Conservation (phyloP, 768 basidiomycete species). For the Xerocomellus amylosporus region DNA sequence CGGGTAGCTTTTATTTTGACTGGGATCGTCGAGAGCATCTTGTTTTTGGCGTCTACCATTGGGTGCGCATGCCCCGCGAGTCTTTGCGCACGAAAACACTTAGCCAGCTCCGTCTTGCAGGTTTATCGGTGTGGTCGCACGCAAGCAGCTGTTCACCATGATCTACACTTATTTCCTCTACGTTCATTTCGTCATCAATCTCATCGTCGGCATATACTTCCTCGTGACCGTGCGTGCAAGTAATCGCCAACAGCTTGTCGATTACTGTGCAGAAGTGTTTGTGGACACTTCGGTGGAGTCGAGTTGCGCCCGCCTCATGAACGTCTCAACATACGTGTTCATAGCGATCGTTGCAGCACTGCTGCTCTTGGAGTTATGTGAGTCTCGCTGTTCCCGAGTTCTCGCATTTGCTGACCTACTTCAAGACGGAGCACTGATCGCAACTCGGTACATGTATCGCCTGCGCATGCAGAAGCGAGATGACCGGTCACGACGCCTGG, state of each 20-base stretch:
- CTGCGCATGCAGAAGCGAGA: conserved; percentile 49
- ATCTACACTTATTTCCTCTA: conserved; percentile 57
- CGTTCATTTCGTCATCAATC: conserved; percentile 54
- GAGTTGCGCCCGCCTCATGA: conserved; percentile 45
- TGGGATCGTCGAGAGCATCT: conserved; percentile 51
- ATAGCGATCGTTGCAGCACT: conserved; percentile 43
- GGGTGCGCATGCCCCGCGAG: conserved; percentile 41
- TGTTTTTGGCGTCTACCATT: conserved; percentile 52
- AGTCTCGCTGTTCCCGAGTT: conserved; percentile 24
- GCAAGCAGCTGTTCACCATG: conserved; percentile 58
- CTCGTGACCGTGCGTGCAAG: conserved; percentile 48
- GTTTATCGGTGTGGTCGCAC: conserved; percentile 59
- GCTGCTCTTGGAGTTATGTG: conserved; percentile 56
- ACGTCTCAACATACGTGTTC: conserved; percentile 45
- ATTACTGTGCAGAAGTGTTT: conserved; percentile 47
- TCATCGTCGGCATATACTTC: conserved; percentile 51
- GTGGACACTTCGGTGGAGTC: conserved; percentile 38
- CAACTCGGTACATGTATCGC: conserved; percentile 52
- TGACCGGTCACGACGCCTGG: conserved; percentile 33
- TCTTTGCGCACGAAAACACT: neutral
- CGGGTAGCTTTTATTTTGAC: conserved; percentile 45
- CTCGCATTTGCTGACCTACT: neutral
- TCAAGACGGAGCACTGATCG: conserved; percentile 52
- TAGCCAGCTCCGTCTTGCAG: conserved; percentile 32
- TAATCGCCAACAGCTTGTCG: conserved; percentile 39